phyloP scores from a whole-genome alignment of 257 asterid species.

The Coffea eugenioides region DNA sequence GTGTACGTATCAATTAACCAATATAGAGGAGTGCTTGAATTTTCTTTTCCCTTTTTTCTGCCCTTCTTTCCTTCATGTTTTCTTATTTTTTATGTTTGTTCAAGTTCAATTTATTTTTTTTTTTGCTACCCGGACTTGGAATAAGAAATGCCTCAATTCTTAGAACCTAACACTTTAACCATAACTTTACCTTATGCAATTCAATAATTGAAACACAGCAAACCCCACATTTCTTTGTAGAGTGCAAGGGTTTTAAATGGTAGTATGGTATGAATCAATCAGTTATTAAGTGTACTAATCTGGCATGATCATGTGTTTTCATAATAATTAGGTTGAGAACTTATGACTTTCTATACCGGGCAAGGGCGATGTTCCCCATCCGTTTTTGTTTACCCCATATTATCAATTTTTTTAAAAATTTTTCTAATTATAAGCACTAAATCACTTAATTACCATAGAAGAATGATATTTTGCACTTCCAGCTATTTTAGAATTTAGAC shows the following conservation, averaged over 20 bases:
- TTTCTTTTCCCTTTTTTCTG: too few species aligned
- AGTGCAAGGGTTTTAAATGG: not conserved
- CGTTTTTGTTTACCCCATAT: not conserved
- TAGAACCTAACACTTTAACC: not conserved
- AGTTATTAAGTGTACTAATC: not conserved
- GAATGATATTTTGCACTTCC: not conserved
- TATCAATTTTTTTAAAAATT: too few species aligned
- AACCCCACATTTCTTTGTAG: not conserved
- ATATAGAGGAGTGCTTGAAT: not conserved
- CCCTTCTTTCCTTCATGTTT: not conserved
- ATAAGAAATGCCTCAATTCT: not conserved
- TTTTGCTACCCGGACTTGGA: not conserved
- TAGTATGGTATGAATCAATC: not conserved
- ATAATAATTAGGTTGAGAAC: not conserved
- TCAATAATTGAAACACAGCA: not conserved
- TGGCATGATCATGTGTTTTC: not conserved
- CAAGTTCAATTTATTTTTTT: not conserved
- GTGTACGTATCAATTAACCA: not conserved
- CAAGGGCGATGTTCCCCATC: not conserved
- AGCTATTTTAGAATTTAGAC: not conserved
- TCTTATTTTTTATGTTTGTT: too few species aligned
- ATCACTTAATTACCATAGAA: not conserved
- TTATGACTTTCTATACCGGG: not conserved
- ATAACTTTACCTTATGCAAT: not conserved
- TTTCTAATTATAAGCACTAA: not conserved